phyloP scores from a whole-genome alignment of 306 rosid species.

The Cucurbita pepo region DNA sequence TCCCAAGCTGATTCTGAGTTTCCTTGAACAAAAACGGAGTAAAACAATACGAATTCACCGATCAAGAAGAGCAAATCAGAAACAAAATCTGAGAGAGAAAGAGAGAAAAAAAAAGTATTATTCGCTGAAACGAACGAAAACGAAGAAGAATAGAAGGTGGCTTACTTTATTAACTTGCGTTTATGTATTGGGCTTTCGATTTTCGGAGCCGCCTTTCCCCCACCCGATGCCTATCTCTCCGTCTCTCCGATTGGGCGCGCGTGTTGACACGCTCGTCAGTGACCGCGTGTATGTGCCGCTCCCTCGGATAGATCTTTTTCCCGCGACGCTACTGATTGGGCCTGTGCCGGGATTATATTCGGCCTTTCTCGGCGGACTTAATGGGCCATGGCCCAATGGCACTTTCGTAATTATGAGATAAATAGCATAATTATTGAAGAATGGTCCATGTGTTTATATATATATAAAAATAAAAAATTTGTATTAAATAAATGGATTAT shows the following conservation, averaged over 20 bases:
- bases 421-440: no score
- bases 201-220: slow-evolving; percentile 2
- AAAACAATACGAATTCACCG: background rate
- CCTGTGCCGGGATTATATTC: background rate
- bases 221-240: background rate
- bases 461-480: no score
- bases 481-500: no score
- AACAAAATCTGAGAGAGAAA: no score
- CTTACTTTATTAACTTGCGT: background rate
- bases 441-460: no score
- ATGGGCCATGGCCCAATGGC: background rate
- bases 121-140: background rate
- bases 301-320: background rate
- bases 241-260: background rate
- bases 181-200: background rate
- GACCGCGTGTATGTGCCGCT: background rate
- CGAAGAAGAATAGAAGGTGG: background rate
- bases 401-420: background rate
- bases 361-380: background rate
- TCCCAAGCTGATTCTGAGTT: background rate
- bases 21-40: background rate
- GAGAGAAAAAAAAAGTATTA: background rate
- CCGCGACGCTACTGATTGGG: background rate
- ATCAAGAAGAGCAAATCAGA: background rate
- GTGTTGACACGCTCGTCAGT: background rate